A percentile compares a stretch with the other conserved stretches of the same genome.
phyloP scores from a whole-genome alignment of 495 filamentous ascomycete genomes.

The Cladorrhinum samala region DNA sequence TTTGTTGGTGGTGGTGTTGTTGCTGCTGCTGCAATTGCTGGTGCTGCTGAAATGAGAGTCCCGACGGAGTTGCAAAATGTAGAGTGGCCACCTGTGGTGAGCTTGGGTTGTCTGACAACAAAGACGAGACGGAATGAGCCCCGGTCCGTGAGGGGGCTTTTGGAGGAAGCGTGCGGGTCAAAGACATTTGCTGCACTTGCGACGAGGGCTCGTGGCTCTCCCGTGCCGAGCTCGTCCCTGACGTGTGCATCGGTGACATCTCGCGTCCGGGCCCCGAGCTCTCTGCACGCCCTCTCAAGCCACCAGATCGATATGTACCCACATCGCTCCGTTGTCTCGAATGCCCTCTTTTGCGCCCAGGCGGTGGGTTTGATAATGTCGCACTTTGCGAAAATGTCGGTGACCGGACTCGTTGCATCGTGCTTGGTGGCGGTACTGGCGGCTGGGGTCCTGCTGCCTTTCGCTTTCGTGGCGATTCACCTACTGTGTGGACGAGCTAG shows the following conservation, averaged over 20 bases:
- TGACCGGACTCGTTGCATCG: slow-evolving; percentile 47
- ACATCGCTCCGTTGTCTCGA: slow-evolving; percentile 66
- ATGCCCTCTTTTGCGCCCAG: slow-evolving; percentile 56
- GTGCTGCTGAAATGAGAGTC: slow-evolving; percentile 21
- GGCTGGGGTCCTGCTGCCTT: slow-evolving; percentile 62
- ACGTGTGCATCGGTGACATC: slow-evolving; percentile 36
- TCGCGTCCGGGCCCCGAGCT: slow-evolving; percentile 33
- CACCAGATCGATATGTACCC: slow-evolving; percentile 41
- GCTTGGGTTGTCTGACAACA: slow-evolving; percentile 39
- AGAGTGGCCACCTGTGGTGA: slow-evolving; percentile 27
- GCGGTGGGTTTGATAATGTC: slow-evolving; percentile 48
- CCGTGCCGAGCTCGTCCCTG: slow-evolving; percentile 14
- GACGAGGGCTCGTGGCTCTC: slow-evolving; percentile 16
- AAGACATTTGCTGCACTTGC: background rate
- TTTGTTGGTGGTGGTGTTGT: slow-evolving; percentile 6
- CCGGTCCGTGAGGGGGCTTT: slow-evolving; percentile 24
- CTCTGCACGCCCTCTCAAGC: slow-evolving; percentile 33
- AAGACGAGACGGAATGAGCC: slow-evolving; percentile 43
- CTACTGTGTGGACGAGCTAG: slow-evolving; percentile 45
- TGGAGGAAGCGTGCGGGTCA: slow-evolving; percentile 3
- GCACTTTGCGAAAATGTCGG: slow-evolving; percentile 53
- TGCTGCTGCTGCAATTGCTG: slow-evolving; percentile 15
- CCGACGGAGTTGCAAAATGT: slow-evolving; percentile 15
- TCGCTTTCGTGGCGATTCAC: slow-evolving; percentile 66
- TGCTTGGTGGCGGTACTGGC: slow-evolving; percentile 49